Conservation (phyloP, 805 yeast genomes). For the Starmera amethionina region DNA sequence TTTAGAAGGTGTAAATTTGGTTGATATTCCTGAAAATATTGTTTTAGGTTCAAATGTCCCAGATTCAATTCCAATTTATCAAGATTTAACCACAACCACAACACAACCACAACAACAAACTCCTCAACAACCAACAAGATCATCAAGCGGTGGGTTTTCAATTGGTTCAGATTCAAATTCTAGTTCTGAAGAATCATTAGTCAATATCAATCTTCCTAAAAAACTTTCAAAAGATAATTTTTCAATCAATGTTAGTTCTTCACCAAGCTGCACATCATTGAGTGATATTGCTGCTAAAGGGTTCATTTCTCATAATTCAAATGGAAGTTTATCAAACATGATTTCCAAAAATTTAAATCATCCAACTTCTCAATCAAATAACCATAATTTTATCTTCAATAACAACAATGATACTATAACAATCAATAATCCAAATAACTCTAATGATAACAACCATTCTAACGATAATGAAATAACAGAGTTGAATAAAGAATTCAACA, state of each 20-base stretch:
- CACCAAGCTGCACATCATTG: slow-evolving; percentile 34
- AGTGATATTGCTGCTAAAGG: slow-evolving; percentile 43
- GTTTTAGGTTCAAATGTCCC: slow-evolving; percentile 16
- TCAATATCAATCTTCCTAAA: not conserved
- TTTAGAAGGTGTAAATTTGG: slow-evolving; percentile 17
- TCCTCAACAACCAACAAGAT: not conserved
- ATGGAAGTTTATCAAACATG: slow-evolving; percentile 3
- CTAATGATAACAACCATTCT: not conserved
- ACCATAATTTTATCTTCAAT: not conserved
- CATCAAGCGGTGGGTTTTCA: not conserved
- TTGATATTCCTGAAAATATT: slow-evolving; percentile 20
- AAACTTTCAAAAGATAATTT: slow-evolving; percentile 1
- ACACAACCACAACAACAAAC: not conserved
- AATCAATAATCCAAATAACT: not conserved
- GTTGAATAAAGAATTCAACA: slow-evolving; percentile 11
- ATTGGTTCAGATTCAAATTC: slow-evolving; percentile 18
- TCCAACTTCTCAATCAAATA: not conserved
- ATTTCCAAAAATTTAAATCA: not conserved
- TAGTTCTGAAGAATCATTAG: slow-evolving; percentile 20
- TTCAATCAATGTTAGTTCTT: slow-evolving; percentile 11
- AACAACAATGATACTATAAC: not conserved
- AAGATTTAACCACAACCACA: not conserved
- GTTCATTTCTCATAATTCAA: slow-evolving; percentile 18
- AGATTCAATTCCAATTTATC: not conserved
- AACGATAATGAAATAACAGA: slow-evolving; percentile 5